A percentile compares a stretch with the other conserved stretches of the same genome.
Conservation (phyloP, 1,284 basidiomycete species). For the Exobasidium rhododendri region DNA sequence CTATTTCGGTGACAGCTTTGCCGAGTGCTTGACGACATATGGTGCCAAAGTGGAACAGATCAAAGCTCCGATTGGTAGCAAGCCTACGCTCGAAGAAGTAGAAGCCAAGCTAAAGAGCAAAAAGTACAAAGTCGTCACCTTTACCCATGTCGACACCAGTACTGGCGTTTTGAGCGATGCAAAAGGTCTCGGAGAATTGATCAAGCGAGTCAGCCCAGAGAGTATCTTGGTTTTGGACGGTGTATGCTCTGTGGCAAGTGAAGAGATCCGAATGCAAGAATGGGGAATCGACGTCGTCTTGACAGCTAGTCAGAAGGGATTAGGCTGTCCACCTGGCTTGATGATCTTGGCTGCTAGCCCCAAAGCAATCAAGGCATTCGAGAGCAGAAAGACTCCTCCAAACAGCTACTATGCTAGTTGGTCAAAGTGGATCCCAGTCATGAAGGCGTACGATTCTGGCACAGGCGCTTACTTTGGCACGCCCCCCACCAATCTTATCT, state of each 20-base stretch:
- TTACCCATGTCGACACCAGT: slow-evolving; percentile 74
- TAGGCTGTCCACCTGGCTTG: slow-evolving; percentile 90
- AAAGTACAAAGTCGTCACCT: slow-evolving; percentile 83
- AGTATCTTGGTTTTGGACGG: slow-evolving; percentile 84
- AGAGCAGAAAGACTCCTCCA: slow-evolving; percentile 68
- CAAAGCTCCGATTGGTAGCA: slow-evolving; percentile 75
- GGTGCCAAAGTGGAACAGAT: slow-evolving; percentile 86
- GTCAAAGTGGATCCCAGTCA: slow-evolving; percentile 52
- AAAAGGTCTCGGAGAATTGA: slow-evolving; percentile 71
- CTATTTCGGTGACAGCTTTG: slow-evolving; percentile 52
- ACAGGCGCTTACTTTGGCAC: slow-evolving; percentile 49
- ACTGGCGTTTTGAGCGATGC: slow-evolving; percentile 80
- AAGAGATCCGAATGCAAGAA: slow-evolving; percentile 87
- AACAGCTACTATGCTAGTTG: slow-evolving; percentile 76
- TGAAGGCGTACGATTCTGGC: slow-evolving; percentile 54
- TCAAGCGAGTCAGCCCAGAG: slow-evolving; percentile 76
- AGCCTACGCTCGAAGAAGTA: slow-evolving; percentile 66
- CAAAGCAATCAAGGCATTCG: slow-evolving; percentile 73
- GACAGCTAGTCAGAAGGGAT: slow-evolving; percentile 89
- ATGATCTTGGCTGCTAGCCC: slow-evolving; percentile 79
- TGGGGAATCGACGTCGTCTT: slow-evolving; percentile 91
- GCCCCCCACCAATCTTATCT: slow-evolving; percentile 84
- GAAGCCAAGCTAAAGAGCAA: slow-evolving; percentile 72
- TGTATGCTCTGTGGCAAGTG: slow-evolving; percentile 92
- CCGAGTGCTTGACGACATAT: slow-evolving; percentile 65